Conservation (phyloP, 2,329 filamentous ascomycete genomes). For the Penicillium sp. region DNA sequence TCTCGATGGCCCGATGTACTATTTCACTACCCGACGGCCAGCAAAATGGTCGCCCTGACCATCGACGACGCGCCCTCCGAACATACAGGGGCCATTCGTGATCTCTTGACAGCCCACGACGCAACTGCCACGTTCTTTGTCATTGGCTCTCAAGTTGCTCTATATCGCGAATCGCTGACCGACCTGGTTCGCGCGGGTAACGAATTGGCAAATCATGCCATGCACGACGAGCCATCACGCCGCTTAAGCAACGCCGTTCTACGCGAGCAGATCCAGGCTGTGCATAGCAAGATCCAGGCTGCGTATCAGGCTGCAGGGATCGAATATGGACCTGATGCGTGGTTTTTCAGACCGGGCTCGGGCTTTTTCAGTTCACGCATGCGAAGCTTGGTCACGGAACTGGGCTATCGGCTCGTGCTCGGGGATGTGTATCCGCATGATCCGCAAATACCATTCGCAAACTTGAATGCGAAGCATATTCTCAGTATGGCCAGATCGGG, state of each 20-base stretch:
- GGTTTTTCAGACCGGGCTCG: slow-evolving; percentile 76
- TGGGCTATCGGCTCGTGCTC: slow-evolving; percentile 69
- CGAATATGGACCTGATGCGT: slow-evolving; percentile 43
- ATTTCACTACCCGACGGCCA: slow-evolving; percentile 57
- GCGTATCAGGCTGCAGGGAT: slow-evolving; percentile 47
- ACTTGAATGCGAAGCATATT: slow-evolving; percentile 70
- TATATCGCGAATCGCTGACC: slow-evolving; percentile 50
- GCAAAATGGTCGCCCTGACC: slow-evolving; percentile 71
- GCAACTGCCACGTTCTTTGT: slow-evolving; percentile 82
- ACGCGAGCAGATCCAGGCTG: slow-evolving; percentile 56
- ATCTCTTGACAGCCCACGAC: slow-evolving; percentile 58
- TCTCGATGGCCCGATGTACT: slow-evolving; percentile 70
- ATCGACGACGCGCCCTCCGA: slow-evolving; percentile 79
- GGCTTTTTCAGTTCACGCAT: slow-evolving; percentile 74
- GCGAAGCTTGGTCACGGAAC: slow-evolving; percentile 51
- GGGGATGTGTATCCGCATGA: slow-evolving; percentile 87
- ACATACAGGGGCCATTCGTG: slow-evolving; percentile 64
- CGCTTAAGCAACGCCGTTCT: slow-evolving; percentile 56
- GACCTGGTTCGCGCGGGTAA: slow-evolving; percentile 57
- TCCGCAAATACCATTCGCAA: slow-evolving; percentile 67
- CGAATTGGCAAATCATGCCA: slow-evolving; percentile 81
- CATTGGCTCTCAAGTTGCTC: slow-evolving; percentile 69
- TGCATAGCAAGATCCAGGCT: slow-evolving; percentile 55
- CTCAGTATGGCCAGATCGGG: slow-evolving; percentile 72
- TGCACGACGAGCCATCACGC: slow-evolving; percentile 74